Evolutionary conservation across 2,329 filamentous ascomycete genomes (phyloP).

Genomic region (Colletotrichum coccodes): DNA sequence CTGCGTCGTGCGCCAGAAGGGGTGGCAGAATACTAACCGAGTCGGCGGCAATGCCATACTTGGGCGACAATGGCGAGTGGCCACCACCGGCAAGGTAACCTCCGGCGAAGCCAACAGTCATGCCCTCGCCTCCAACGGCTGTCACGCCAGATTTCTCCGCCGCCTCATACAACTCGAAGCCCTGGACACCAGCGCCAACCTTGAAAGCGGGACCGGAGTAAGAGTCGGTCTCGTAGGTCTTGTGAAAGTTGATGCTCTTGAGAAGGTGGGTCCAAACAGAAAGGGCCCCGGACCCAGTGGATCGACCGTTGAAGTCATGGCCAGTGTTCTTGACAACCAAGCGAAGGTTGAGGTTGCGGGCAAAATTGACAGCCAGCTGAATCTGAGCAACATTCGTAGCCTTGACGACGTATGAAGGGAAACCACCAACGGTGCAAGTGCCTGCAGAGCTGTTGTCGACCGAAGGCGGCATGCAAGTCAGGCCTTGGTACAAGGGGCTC

Average conservation of each 20-base stretch:
- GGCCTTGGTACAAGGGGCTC: conserved; percentile 51
- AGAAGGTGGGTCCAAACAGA: conserved; percentile 50
- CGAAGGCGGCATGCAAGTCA: conserved; percentile 44
- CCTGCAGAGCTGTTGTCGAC: conserved; percentile 35
- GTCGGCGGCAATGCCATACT: conserved; percentile 67
- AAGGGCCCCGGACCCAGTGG: conserved; percentile 46
- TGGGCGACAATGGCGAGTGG: conserved; percentile 61
- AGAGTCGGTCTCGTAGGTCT: conserved; percentile 43
- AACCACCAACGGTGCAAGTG: conserved; percentile 51
- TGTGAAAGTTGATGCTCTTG: conserved; percentile 49
- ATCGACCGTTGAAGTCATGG: conserved; percentile 45
- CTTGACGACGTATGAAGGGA: conserved; percentile 53
- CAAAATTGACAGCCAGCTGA: conserved; percentile 57
- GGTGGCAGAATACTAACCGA: conserved; percentile 54
- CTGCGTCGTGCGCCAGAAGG: conserved; percentile 46
- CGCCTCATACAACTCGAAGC: conserved; percentile 58
- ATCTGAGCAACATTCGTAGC: conserved; percentile 53
- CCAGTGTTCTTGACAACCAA: conserved; percentile 59
- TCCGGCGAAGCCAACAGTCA: conserved; percentile 65
- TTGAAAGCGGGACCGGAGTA: conserved; percentile 64
- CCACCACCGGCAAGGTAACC: conserved; percentile 70
- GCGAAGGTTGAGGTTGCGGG: conserved; percentile 56
- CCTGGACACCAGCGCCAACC: conserved; percentile 63
- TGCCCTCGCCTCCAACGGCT: conserved; percentile 64
- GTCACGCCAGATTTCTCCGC: conserved; percentile 55